phyloP scores from a whole-genome alignment of 352 stramenopile genomes.

The Pythium sp. region DNA sequence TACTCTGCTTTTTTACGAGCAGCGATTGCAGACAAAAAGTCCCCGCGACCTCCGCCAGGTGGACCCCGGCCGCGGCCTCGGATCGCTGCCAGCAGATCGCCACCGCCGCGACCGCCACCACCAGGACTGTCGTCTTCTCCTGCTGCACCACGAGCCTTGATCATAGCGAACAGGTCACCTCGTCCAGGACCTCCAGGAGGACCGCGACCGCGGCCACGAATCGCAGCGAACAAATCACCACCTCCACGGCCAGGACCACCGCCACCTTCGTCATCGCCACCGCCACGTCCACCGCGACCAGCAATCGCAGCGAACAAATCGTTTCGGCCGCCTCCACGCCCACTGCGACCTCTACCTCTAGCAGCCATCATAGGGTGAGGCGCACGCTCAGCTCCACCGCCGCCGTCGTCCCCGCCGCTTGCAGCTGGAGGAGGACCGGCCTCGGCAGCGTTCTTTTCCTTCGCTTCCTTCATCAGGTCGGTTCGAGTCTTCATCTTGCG shows the following conservation, averaged over 20 bases:
- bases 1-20: constrained; percentile 55
- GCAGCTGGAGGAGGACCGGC: constrained; percentile 25
- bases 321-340: constrained; percentile 23
- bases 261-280: constrained; percentile 34
- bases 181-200: constrained; percentile 41
- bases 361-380: constrained; percentile 41
- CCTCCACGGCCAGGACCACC: constrained; percentile 31
- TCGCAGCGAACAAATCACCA: constrained; percentile 51
- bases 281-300: constrained; percentile 42
- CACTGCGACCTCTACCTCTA: constrained; percentile 37
- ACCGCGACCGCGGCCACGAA: constrained; percentile 49
- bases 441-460: constrained; percentile 80
- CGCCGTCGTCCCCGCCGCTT: constrained; percentile 24
- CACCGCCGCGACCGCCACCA: constrained; percentile 31
- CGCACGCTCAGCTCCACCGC: constrained; percentile 23
- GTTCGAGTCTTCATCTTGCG: constrained; percentile 66
- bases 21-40: constrained; percentile 58
- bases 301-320: constrained; percentile 55
- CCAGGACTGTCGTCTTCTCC: constrained; percentile 23
- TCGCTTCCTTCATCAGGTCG: constrained; percentile 84
- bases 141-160: constrained; percentile 39
- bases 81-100: constrained; percentile 59
- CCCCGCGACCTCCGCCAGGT: constrained; percentile 33
- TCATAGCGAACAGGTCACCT: constrained; percentile 65
- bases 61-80: constrained; percentile 37